These are phyloP conservation scores for Kluyveromyces siamensis DNA, from an alignment of 805 yeast genomes.

Conservation along the genomic window DNA sequence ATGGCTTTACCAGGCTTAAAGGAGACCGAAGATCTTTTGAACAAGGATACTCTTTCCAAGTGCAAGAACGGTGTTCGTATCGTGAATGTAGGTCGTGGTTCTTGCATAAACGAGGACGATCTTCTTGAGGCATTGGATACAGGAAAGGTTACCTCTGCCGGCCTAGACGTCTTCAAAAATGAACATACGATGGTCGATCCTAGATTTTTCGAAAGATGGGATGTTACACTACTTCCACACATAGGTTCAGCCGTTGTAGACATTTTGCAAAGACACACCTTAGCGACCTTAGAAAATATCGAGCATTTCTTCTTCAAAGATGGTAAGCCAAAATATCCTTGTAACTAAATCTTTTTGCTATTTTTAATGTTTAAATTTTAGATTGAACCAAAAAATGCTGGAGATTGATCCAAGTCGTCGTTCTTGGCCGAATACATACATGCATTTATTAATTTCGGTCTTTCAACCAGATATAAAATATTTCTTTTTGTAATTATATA, in stretches of 20 bases:
- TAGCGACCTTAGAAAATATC: conserved; percentile 47
- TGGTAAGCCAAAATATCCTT: conserved; percentile 30
- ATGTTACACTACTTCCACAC: conserved; percentile 63
- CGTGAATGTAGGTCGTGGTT: conserved; percentile 71
- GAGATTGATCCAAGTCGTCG: too few relatives aligned
- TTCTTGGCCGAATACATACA: too few relatives aligned
- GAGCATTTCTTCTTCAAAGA: conserved; percentile 35
- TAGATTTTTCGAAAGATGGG: conserved; percentile 44
- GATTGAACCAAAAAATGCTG: background rate
- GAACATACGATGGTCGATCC: conserved; percentile 48
- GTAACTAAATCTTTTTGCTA: conserved; percentile 14
- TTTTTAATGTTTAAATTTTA: too few relatives aligned
- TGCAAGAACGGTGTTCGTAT: conserved; percentile 50
- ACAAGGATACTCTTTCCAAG: conserved; percentile 36
- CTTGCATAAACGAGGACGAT: conserved; percentile 58
- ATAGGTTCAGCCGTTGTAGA: conserved; percentile 59
- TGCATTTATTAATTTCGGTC: too few relatives aligned
- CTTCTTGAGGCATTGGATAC: conserved; percentile 48
- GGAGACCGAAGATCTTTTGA: conserved; percentile 47
- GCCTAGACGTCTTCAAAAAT: conserved; percentile 60
- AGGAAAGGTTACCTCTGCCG: conserved; percentile 57
- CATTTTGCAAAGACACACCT: conserved; percentile 43
- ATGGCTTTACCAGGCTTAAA: conserved; percentile 60
- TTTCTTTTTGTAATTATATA: too few relatives aligned
- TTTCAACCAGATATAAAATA: too few relatives aligned